Evolutionary conservation across 2,329 filamentous ascomycete genomes (phyloP), one percentile per base, ranked within the genome.

Genomic region (Cadophora sp.): DNA sequence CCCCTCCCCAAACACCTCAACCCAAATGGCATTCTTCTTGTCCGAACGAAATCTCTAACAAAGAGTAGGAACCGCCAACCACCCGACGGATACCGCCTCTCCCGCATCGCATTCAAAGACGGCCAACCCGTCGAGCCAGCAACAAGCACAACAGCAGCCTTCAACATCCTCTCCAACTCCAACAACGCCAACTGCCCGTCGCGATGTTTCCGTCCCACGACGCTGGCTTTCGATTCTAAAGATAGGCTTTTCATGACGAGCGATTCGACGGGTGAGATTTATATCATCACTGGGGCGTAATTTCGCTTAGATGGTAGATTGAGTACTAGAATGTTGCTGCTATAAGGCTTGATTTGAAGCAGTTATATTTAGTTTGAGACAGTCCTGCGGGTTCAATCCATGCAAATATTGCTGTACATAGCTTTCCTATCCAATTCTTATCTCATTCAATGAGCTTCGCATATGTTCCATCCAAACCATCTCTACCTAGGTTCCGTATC

Each of bases 201-300:
- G 50, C 74, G 76, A 4, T 91, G 89, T 77, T 88, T 91, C 79
- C 82, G 89, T 2, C 89, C 89, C 30, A 87, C 87, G 0, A 86
- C 87, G 1, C 78, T 91, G 7, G 83, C 82, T 0, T 80, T 82
- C 70, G 84, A 87, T 67, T 20, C 2, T 0, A 62, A 68, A 22
- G 66, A 63, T 13, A 47, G 70, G 30, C n/a, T 71, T 6, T 74
- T 68, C 39, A 69, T 72, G 59, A 71, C 59, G 27, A 68, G 64
- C 45, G 72, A 72, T 64, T 59, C 56, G 6, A 70, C 68, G 20
- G 64, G 64, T 13, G 70, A 72, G 62, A 61, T 72, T 61, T 72
- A 62, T 47, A 30, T 67, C 39, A 64, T 67, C 39, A 51, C 48
- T 4, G 65, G 59, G 11, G 36, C 36, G 14, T 66, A 62, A 20